Base-by-base conservation (phyloP, 1,284 basidiomycete genomes). In the Pisolithus thermaeus region DNA sequence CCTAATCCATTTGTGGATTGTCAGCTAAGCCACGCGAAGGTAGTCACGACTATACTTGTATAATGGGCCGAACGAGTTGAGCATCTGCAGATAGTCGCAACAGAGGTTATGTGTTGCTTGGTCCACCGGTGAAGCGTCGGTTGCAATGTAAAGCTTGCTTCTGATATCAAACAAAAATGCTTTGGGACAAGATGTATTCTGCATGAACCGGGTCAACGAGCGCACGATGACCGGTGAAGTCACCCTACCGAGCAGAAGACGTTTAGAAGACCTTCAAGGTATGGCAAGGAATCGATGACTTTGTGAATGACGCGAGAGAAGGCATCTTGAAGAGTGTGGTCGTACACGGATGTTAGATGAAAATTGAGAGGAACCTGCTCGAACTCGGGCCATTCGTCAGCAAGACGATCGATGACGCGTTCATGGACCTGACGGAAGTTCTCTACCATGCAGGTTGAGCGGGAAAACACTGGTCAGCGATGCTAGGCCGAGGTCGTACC, bases 81-180 rank as follows among this genome's bases (percentile, higher is more conserved):
- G 79, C 74, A 93, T 92, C 49, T 86, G 82, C 18, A 97, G 77
- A 62, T 96, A 98, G 61, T 97, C 94, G 59, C 87, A 92, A 60
- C 92, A 94, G 20, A 95, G 76, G 56, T 88, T 90, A 59, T 93
- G 89, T 2, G 90, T 93, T 1, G 86, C 84, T 50, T 87, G 80
- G 66, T 97, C 95, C 27, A 97, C 90, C 0, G 96, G 92, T 0
- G 91, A 92, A 18, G 88, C 85, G 64, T 99, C 96, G 6, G 94
- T 93, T 1, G 93, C 93, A 20, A 98, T 79, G 61, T 94, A 96
- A 32, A 98, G 76, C 49, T 92, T 79, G 18, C 92, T 92, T 5
- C 79, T 79, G 4, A 84, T 83, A 65, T 99, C 96, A 61, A 97
- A 97, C 11, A 98, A 70, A 67, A 95, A 97, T 0, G 91, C 90